A percentile compares a stretch with the other conserved stretches of the same genome.
phyloP scores from a whole-genome alignment of 768 basidiomycete species.

The Rossbeevera mucosa region DNA sequence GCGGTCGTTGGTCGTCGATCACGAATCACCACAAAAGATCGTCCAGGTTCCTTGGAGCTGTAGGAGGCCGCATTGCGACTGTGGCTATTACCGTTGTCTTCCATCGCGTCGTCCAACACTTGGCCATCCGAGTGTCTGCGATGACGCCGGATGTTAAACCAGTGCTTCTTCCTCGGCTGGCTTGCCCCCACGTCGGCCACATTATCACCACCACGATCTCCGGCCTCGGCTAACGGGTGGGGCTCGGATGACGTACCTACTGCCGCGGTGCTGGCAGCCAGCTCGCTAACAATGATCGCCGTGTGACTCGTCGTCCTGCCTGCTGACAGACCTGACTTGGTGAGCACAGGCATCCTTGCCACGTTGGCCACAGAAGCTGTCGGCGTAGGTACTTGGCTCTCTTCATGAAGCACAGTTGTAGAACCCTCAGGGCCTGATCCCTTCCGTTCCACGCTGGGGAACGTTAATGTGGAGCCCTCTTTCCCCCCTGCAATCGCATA shows the following conservation, averaged over 20 bases:
- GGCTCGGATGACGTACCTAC: constrained; percentile 18
- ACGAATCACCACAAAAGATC: constrained; percentile 71
- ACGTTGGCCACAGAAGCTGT: constrained; percentile 48
- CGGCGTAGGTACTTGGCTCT: constrained; percentile 46
- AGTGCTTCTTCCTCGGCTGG: constrained; percentile 61
- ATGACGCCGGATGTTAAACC: constrained; percentile 60
- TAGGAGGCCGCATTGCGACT: constrained; percentile 27
- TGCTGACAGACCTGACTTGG: constrained; percentile 39
- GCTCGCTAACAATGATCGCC: constrained; percentile 72
- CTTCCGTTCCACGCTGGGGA: constrained; percentile 57
- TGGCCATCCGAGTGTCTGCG: constrained; percentile 59
- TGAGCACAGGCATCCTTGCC: constrained; percentile 37
- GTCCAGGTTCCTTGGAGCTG: constrained; percentile 35
- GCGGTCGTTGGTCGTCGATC: constrained; percentile 42
- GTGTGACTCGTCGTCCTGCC: constrained; percentile 81
- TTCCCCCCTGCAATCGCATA: constrained; percentile 62
- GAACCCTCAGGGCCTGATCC: constrained; percentile 25
- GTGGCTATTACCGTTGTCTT: constrained; percentile 4
- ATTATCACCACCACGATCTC: constrained; percentile 18
- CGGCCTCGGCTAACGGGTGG: constrained; percentile 18
- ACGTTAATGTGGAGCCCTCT: constrained; percentile 56
- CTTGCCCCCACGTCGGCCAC: constrained; percentile 37
- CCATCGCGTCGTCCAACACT: constrained; percentile 25
- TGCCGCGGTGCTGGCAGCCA: constrained; percentile 23
- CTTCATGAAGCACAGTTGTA: constrained; percentile 22